phyloP scores from a whole-genome alignment of 2,329 filamentous ascomycete genomes.

The Didymella glomerata region DNA sequence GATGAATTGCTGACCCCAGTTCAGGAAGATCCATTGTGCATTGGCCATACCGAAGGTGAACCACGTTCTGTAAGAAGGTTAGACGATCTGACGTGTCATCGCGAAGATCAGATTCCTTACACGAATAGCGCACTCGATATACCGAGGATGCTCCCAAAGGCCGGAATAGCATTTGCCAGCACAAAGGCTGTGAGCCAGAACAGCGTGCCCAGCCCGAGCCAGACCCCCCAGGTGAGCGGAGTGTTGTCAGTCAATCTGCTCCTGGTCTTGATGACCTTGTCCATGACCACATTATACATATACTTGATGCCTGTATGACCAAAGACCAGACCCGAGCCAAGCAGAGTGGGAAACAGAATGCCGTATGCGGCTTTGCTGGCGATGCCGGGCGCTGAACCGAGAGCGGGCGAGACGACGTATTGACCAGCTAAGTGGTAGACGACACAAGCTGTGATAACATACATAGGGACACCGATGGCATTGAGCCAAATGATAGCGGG shows the following conservation, averaged over 20 bases:
- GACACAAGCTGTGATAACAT: slow-evolving; percentile 67
- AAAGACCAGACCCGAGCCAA: slow-evolving; percentile 74
- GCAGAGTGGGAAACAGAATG: slow-evolving; percentile 71
- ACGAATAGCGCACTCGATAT: slow-evolving; percentile 67
- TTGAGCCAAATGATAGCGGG: slow-evolving; percentile 18
- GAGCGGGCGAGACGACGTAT: slow-evolving; percentile 67
- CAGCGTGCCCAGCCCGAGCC: slow-evolving; percentile 42
- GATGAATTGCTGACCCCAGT: slow-evolving; percentile 52
- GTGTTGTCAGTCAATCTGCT: slow-evolving; percentile 32
- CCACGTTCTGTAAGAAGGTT: not conserved
- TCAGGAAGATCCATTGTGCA: slow-evolving; percentile 34
- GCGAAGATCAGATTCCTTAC: slow-evolving; percentile 33
- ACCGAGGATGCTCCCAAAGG: slow-evolving; percentile 71
- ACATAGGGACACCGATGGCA: slow-evolving; percentile 64
- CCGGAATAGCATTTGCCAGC: slow-evolving; percentile 72
- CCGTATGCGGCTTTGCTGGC: slow-evolving; percentile 71
- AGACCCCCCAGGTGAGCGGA: slow-evolving; percentile 37
- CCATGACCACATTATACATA: slow-evolving; percentile 68
- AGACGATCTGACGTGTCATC: not conserved
- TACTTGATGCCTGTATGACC: slow-evolving; percentile 72
- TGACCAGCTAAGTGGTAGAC: slow-evolving; percentile 71
- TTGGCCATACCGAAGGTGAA: slow-evolving; percentile 59
- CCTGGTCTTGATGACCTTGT: slow-evolving; percentile 14
- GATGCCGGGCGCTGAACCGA: slow-evolving; percentile 64
- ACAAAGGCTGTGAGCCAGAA: slow-evolving; percentile 71